These are phyloP conservation scores for Nitzschia sp. DNA, from an alignment of 108 stramenopile species.

Conservation along the genomic window DNA sequence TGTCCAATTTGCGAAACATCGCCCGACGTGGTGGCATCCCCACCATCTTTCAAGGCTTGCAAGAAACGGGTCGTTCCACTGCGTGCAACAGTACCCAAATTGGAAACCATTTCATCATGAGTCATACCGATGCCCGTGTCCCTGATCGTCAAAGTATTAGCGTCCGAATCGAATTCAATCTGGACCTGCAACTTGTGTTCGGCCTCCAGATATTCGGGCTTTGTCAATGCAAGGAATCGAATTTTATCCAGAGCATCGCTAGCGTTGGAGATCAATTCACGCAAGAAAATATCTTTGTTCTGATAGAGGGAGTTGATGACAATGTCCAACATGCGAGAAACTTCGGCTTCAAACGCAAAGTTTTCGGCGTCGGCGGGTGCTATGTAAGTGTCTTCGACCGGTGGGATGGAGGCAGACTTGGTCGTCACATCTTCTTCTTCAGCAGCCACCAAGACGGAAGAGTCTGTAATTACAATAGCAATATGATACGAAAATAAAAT, in stretches of 20 bases:
- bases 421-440: slow-evolving; percentile 20
- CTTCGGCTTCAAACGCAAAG: slow-evolving; percentile 97
- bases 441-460: slow-evolving; percentile 16
- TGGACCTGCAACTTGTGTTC: slow-evolving; percentile 88
- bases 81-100: slow-evolving; percentile 99
- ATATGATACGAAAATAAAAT: not conserved
- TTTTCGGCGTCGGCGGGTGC: slow-evolving; percentile 49
- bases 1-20: slow-evolving; percentile 96
- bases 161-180: slow-evolving; percentile 90
- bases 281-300: slow-evolving; percentile 97
- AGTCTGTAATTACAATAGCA: not conserved
- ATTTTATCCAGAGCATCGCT: slow-evolving; percentile 99
- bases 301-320: slow-evolving; percentile 99
- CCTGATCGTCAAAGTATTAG: slow-evolving; percentile 91
- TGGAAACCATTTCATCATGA: slow-evolving; percentile 90
- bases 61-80: slow-evolving; percentile 99
- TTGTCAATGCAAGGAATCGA: slow-evolving; percentile 91
- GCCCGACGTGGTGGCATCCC: slow-evolving; percentile 33
- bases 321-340: slow-evolving; percentile 98
- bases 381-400: slow-evolving; percentile 5
- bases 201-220: slow-evolving; percentile 73
- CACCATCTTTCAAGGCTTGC: slow-evolving; percentile 88
- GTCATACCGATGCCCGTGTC: slow-evolving; percentile 99
- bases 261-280: slow-evolving; percentile 97
- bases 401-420: not conserved